Conservation (phyloP, 176 grass and related monocot species). For the Elaeis guineensis region DNA sequence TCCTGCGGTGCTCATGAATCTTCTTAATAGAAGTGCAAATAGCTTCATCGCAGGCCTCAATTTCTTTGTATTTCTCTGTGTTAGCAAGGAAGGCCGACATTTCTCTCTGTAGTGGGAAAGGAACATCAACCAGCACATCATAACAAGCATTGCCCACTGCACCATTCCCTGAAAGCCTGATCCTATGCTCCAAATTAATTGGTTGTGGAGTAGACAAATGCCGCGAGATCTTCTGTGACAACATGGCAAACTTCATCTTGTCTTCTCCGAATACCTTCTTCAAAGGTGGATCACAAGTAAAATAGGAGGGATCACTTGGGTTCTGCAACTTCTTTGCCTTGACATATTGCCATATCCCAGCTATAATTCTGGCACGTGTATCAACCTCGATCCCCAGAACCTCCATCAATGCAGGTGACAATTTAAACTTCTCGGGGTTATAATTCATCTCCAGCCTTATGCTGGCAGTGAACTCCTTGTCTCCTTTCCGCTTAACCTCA, state of each 20-base stretch:
- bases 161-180: conserved; percentile 67
- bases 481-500: conserved; percentile 88
- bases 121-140: conserved; percentile 88
- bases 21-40: conserved; percentile 96
- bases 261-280: conserved; percentile 90
- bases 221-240: conserved; percentile 93
- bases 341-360: conserved; percentile 91
- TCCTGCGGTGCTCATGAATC: conserved; percentile 93
- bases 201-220: conserved; percentile 60
- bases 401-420: conserved; percentile 78
- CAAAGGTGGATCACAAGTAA: conserved; percentile 62
- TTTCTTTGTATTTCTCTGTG: conserved; percentile 91
- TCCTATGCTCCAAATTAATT: conserved; percentile 81
- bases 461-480: conserved; percentile 74
- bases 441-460: conserved; percentile 90
- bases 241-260: conserved; percentile 74
- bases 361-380: conserved; percentile 69
- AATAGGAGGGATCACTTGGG: conserved; percentile 71
- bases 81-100: conserved; percentile 73
- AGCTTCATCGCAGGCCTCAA: conserved; percentile 86
- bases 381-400: conserved; percentile 89
- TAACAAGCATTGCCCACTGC: conserved; percentile 63
- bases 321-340: conserved; percentile 96
- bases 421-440: conserved; percentile 79
- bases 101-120: conserved; percentile 88